A percentile compares a stretch with the other conserved stretches of the same genome.
Evolutionary conservation across 139 green algal genomes (phyloP).

Genomic region (Micractinium conductrix): DNA sequence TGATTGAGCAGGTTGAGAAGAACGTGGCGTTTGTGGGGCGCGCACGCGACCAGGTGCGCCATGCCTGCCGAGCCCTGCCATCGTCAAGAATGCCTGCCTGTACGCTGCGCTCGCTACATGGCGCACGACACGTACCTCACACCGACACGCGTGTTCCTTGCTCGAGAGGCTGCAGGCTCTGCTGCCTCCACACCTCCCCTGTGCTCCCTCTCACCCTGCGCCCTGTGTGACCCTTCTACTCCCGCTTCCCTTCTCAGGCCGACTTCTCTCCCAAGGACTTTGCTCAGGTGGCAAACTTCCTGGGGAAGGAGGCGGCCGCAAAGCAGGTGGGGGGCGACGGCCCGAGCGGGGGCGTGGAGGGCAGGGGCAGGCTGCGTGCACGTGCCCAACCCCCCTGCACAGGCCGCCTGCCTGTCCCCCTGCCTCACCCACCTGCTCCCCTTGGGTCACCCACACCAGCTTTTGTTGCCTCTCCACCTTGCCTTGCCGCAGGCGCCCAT

Average conservation of each 20-base stretch:
- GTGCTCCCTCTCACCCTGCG: too few species aligned
- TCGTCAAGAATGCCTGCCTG: neutral
- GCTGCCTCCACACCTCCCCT: neutral
- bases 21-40: conserved; percentile 71
- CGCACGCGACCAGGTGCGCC: conserved; percentile 55
- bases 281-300: conserved; percentile 57
- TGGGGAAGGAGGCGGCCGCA: conserved; percentile 46
- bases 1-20: conserved; percentile 70
- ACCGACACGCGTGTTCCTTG: too few species aligned
- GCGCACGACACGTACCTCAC: too few species aligned
- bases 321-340: conserved; percentile 36
- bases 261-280: conserved; percentile 38
- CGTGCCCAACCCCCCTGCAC: too few species aligned
- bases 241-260: conserved; percentile 1
- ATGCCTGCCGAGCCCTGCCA: neutral
- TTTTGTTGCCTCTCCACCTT: neutral
- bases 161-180: neutral
- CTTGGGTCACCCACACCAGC: too few species aligned
- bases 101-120: neutral
- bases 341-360: too few species aligned
- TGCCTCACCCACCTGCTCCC: too few species aligned
- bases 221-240: neutral
- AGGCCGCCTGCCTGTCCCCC: too few species aligned
- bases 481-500: conserved; percentile 59
- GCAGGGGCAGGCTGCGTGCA: neutral